Evolutionary conservation across 805 yeast species (phyloP).

Genomic region (Tetrapisispora iriomotensis): DNA sequence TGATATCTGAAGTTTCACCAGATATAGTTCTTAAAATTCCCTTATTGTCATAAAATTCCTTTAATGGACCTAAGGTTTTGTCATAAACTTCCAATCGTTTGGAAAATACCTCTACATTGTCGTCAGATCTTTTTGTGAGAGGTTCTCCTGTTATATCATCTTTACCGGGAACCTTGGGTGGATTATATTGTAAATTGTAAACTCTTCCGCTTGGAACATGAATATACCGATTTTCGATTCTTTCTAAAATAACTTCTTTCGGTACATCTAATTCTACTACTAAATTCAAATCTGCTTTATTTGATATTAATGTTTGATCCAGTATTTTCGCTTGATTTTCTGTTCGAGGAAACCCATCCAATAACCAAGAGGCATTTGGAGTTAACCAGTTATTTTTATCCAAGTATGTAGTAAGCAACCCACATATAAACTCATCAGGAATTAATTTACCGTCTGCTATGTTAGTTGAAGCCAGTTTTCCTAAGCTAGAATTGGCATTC

Average conservation of each 20-base stretch:
- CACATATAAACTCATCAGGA: conserved; percentile 63
- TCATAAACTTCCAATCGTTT: conserved; percentile 57
- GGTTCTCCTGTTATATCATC: conserved; percentile 92
- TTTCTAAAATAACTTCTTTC: conserved; percentile 64
- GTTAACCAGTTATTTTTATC: conserved; percentile 33
- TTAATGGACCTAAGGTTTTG: conserved; percentile 50
- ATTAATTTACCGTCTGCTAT: conserved; percentile 59
- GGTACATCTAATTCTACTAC: conserved; percentile 88
- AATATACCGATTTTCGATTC: conserved; percentile 80
- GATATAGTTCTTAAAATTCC: conserved; percentile 46
- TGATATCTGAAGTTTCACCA: conserved; percentile 78
- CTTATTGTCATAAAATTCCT: conserved; percentile 43
- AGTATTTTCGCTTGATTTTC: conserved; percentile 56
- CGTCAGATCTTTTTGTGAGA: conserved; percentile 70
- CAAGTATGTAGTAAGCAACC: conserved; percentile 24
- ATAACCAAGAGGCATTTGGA: conserved; percentile 47
- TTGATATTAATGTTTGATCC: conserved; percentile 33
- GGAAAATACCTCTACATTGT: conserved; percentile 62
- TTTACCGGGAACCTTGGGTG: conserved; percentile 70
- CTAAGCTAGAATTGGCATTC: conserved; percentile 41
- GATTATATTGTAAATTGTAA: conserved; percentile 77
- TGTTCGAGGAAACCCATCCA: conserved; percentile 92
- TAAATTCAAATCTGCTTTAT: conserved; percentile 44
- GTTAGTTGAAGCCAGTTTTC: conserved; percentile 44
- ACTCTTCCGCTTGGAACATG: conserved; percentile 80